Percentiles rank a stretch among this genome's conserved stretches.
Conservation (phyloP, 495 filamentous ascomycete species). For the Pseudevernia furfuracea region DNA sequence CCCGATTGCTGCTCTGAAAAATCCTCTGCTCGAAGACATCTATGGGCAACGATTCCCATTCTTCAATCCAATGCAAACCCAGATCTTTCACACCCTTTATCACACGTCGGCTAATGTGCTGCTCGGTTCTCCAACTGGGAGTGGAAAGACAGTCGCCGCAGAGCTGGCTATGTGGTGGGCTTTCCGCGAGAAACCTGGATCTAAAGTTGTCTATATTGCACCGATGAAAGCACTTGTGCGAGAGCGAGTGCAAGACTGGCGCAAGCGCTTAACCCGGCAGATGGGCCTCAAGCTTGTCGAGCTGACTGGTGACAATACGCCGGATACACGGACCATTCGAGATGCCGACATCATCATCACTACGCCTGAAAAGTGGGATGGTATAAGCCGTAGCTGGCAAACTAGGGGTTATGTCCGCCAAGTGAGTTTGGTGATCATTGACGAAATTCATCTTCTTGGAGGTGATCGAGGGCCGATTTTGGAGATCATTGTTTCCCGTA, state of each 20-base stretch:
- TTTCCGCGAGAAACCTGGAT: slow-evolving; percentile 89
- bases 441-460: slow-evolving; percentile 94
- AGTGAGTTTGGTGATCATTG: slow-evolving; percentile 94
- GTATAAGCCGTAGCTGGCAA: slow-evolving; percentile 97
- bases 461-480: slow-evolving; percentile 95
- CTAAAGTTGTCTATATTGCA: slow-evolving; percentile 97
- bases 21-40: slow-evolving; percentile 76
- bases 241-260: slow-evolving; percentile 95
- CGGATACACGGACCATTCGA: slow-evolving; percentile 87
- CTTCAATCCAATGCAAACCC: slow-evolving; percentile 99
- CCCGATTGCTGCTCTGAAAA: slow-evolving; percentile 80
- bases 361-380: slow-evolving; percentile 99
- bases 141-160: slow-evolving; percentile 91
- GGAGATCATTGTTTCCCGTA: slow-evolving; percentile 97
- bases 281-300: slow-evolving; percentile 91
- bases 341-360: slow-evolving; percentile 98
- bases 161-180: slow-evolving; percentile 99
- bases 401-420: slow-evolving; percentile 91
- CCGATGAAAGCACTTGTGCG: slow-evolving; percentile 98
- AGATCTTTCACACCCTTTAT: slow-evolving; percentile 93
- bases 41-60: slow-evolving; percentile 83
- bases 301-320: slow-evolving; percentile 95
- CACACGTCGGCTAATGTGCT: slow-evolving; percentile 87
- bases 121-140: slow-evolving; percentile 93
- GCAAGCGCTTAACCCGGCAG: slow-evolving; percentile 67